Percentiles rank a stretch among this genome's conserved stretches.
phyloP scores from a whole-genome alignment of 2,329 filamentous ascomycete genomes.

The Beauveria sp. region DNA sequence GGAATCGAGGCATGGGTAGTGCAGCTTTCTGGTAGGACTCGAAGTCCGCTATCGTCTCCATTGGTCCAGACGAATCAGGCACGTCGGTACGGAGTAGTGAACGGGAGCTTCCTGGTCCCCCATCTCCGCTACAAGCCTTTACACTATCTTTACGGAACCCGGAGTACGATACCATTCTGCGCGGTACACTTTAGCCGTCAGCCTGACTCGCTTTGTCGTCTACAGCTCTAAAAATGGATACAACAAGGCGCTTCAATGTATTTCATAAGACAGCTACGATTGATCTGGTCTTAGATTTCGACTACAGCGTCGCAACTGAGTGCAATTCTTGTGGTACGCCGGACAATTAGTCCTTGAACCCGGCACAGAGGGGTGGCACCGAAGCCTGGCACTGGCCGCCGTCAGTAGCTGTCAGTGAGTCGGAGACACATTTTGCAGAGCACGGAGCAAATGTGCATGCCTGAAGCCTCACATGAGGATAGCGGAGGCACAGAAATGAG shows the following conservation, averaged over 20 bases:
- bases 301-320: neutral
- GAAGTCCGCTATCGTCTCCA: neutral
- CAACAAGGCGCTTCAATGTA: neutral
- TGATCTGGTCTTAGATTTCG: neutral
- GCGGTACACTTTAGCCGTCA: neutral
- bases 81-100: neutral
- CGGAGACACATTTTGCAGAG: neutral
- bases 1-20: neutral
- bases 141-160: neutral
- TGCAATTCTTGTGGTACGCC: neutral
- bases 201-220: neutral
- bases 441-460: slow-evolving; percentile 1
- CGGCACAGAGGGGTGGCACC: neutral
- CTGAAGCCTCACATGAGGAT: slow-evolving; percentile 7
- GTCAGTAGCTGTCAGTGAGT: neutral
- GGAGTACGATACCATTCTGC: neutral
- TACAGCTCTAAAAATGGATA: neutral
- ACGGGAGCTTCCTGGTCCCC: neutral
- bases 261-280: neutral
- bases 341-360: neutral
- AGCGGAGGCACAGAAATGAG: neutral
- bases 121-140: neutral
- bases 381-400: neutral
- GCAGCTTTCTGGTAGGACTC: neutral
- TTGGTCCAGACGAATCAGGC: neutral